Percentiles rank a stretch among this genome's conserved stretches.
These are phyloP conservation scores for Spiromastix sp. DNA, from an alignment of 2,329 filamentous ascomycete species.

Conservation along the genomic window DNA sequence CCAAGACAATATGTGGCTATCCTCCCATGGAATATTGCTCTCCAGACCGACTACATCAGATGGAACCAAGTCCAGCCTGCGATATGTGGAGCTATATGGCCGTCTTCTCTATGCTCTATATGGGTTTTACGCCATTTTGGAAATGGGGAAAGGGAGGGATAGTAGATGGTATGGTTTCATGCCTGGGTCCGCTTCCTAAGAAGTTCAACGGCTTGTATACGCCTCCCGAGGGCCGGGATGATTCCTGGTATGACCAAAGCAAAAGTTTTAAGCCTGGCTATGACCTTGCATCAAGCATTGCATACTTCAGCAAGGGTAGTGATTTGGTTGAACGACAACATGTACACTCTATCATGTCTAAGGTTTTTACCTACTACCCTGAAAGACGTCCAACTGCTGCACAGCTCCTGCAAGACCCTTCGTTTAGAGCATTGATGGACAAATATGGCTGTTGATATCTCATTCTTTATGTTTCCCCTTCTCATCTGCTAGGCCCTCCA, in stretches of 20 bases:
- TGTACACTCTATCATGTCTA: constrained; percentile 13
- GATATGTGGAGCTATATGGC: constrained; percentile 25
- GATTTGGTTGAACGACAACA: not conserved
- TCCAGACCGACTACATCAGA: constrained; percentile 17
- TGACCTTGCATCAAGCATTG: not conserved
- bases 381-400: constrained; percentile 17
- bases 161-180: constrained; percentile 13
- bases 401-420: constrained; percentile 19
- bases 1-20: constrained; percentile 4
- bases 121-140: constrained; percentile 13
- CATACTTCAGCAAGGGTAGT: not conserved
- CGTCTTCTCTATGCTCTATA: constrained; percentile 18
- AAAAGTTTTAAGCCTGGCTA: not conserved
- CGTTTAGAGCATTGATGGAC: constrained; percentile 20
- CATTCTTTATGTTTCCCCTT: constrained; percentile 5
- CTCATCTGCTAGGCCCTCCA: no score
- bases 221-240: constrained; percentile 10
- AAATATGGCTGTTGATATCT: constrained; percentile 17
- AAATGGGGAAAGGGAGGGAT: constrained; percentile 11
- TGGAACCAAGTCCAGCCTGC: constrained; percentile 17
- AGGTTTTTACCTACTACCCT: constrained; percentile 17
- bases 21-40: constrained; percentile 16
- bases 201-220: constrained; percentile 15
- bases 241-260: constrained; percentile 1
- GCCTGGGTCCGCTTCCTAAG: constrained; percentile 18